Evolutionary conservation across 441 rosid genomes (phyloP).

Genomic region (Isatis lusitanica): DNA sequence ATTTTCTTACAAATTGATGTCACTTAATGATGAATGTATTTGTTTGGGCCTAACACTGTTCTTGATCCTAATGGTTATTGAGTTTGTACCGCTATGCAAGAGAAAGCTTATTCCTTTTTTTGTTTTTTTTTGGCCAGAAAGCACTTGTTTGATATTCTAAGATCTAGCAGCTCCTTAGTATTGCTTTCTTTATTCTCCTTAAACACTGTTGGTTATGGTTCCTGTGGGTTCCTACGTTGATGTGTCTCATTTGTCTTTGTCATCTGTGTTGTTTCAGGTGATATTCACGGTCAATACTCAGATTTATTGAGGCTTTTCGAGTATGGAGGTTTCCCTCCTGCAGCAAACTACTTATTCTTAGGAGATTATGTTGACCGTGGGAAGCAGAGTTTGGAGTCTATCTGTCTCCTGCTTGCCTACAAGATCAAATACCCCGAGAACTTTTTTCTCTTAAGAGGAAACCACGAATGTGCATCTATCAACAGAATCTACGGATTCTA

Average conservation of each 20-base stretch:
- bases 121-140: not conserved
- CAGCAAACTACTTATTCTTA: constrained; percentile 74
- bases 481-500: constrained; percentile 70
- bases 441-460: constrained; percentile 66
- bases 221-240: not conserved
- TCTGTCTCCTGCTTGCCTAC: constrained; percentile 62
- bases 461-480: constrained; percentile 68
- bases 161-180: not conserved
- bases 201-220: not conserved
- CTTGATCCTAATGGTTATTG: not conserved
- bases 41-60: not conserved
- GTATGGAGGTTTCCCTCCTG: constrained; percentile 82
- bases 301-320: constrained; percentile 90
- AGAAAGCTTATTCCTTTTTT: not conserved
- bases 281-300: constrained; percentile 88
- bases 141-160: not conserved
- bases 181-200: not conserved
- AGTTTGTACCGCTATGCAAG: not conserved
- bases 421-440: constrained; percentile 70
- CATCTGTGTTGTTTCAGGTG: constrained; percentile 51
- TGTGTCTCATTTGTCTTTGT: not conserved
- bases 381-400: constrained; percentile 69
- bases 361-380: constrained; percentile 85
- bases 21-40: constrained; percentile 5
- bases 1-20: not conserved